Percentiles rank a stretch among this genome's conserved stretches.
phyloP scores from a whole-genome alignment of 148 eudicot genomes.

The Gaultheria prostrata region DNA sequence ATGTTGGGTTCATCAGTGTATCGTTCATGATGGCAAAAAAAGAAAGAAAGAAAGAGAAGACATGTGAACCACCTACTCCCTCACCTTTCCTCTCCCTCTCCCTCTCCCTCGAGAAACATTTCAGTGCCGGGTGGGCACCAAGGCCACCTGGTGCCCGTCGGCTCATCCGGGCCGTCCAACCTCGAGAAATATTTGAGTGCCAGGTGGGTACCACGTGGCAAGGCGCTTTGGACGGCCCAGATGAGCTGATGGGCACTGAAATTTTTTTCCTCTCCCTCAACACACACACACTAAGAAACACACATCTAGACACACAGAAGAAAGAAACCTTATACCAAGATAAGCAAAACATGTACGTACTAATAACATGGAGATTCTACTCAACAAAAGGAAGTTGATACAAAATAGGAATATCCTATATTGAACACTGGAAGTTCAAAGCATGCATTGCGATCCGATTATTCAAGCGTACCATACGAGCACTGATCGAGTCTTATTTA shows the following conservation, averaged over 20 bases:
- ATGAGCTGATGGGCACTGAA: too few relatives aligned
- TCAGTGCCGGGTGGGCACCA: too few relatives aligned
- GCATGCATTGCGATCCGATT: neutral
- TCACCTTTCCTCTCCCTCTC: neutral
- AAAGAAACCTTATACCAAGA: neutral
- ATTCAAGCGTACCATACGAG: neutral
- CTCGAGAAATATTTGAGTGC: too few relatives aligned
- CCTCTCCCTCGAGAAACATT: too few relatives aligned
- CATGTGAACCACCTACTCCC: neutral
- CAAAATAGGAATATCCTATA: neutral
- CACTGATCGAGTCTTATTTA: neutral
- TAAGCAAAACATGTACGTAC: neutral
- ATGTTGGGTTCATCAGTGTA: neutral
- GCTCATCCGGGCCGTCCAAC: too few relatives aligned
- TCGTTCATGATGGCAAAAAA: neutral
- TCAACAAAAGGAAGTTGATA: neutral
- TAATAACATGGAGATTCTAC: neutral
- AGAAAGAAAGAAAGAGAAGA: neutral
- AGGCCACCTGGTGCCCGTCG: too few relatives aligned
- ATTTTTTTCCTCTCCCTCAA: neutral
- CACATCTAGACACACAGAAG: neutral
- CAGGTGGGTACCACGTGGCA: too few relatives aligned
- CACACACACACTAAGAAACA: neutral
- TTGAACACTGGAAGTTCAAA: neutral
- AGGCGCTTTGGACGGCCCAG: too few relatives aligned